Percentiles rank a stretch among this genome's conserved stretches.
phyloP scores from a whole-genome alignment of 805 yeast species.

The Scheffersomyces amazonensis region DNA sequence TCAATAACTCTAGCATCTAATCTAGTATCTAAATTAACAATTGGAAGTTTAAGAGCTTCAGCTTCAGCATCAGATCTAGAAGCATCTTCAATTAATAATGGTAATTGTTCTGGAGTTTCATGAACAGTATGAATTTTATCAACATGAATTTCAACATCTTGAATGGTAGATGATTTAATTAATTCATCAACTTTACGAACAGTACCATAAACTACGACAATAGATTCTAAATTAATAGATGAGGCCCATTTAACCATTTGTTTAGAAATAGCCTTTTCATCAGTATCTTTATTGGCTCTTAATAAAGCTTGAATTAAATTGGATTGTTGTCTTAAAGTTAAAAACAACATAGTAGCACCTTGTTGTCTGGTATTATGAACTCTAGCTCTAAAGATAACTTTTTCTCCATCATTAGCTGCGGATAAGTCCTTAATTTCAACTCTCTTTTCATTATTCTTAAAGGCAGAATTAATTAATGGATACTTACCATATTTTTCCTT shows the following conservation, averaged over 20 bases:
- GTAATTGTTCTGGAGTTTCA: slow-evolving; percentile 89
- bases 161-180: slow-evolving; percentile 86
- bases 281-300: slow-evolving; percentile 65
- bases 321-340: slow-evolving; percentile 89
- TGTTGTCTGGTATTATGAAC: slow-evolving; percentile 91
- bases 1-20: slow-evolving; percentile 94
- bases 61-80: slow-evolving; percentile 93
- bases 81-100: slow-evolving; percentile 95
- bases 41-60: slow-evolving; percentile 86
- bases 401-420: slow-evolving; percentile 66
- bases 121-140: slow-evolving; percentile 71
- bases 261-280: slow-evolving; percentile 59
- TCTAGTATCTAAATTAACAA: slow-evolving; percentile 94
- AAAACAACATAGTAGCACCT: slow-evolving; percentile 90
- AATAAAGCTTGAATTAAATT: slow-evolving; percentile 80
- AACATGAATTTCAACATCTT: slow-evolving; percentile 83
- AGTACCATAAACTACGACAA: slow-evolving; percentile 85
- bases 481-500: slow-evolving; percentile 84
- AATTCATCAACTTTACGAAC: slow-evolving; percentile 83
- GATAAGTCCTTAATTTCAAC: slow-evolving; percentile 53
- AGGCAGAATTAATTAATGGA: slow-evolving; percentile 78
- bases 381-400: slow-evolving; percentile 88
- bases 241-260: slow-evolving; percentile 98
- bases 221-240: slow-evolving; percentile 79
- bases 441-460: slow-evolving; percentile 67